Evolutionary conservation across 225 moss, liverwort and hornwort species (phyloP).

Genomic region (Sphagnum contortum): DNA sequence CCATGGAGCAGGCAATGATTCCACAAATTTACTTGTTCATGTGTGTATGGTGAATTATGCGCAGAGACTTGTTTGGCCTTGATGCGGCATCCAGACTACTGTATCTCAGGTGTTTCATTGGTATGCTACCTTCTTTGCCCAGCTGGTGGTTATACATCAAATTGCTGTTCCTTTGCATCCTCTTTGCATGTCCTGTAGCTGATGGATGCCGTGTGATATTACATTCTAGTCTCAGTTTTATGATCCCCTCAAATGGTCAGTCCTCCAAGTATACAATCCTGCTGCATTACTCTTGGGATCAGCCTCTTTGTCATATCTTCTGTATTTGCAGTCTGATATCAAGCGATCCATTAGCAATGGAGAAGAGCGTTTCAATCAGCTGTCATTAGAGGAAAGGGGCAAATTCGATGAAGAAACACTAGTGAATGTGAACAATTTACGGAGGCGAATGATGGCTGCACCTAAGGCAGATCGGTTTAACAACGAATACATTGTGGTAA

Average conservation of each 20-base stretch:
- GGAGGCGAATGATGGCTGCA: slow-evolving; percentile 48
- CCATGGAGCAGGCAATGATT: too few relatives aligned
- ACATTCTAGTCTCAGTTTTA: too few relatives aligned
- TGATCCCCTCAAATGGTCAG: too few relatives aligned
- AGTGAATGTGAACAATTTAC: slow-evolving; percentile 76
- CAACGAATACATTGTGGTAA: slow-evolving; percentile 93
- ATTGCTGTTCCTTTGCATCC: too few relatives aligned
- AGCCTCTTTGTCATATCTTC: too few relatives aligned
- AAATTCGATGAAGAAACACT: slow-evolving; percentile 93
- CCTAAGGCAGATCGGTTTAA: slow-evolving; percentile 60
- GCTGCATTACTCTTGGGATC: too few relatives aligned
- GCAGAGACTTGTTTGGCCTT: slow-evolving; percentile 79
- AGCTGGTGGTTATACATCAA: too few relatives aligned
- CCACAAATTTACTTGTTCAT: too few relatives aligned
- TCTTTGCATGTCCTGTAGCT: too few relatives aligned
- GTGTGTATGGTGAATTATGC: too few relatives aligned
- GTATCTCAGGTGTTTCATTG: slow-evolving; percentile 72
- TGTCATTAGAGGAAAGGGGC: slow-evolving; percentile 85
- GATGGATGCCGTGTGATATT: too few relatives aligned
- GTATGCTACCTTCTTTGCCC: slow-evolving; percentile 12
- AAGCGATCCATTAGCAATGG: slow-evolving; percentile 49
- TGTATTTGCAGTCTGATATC: slow-evolving; percentile 43
- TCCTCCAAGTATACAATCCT: too few relatives aligned
- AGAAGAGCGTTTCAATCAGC: slow-evolving; percentile 69
- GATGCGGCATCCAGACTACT: slow-evolving; percentile 87